Evolutionary conservation across 169 alveolate species (phyloP).

Genomic region (Ichthyophthirius multifiliis): DNA sequence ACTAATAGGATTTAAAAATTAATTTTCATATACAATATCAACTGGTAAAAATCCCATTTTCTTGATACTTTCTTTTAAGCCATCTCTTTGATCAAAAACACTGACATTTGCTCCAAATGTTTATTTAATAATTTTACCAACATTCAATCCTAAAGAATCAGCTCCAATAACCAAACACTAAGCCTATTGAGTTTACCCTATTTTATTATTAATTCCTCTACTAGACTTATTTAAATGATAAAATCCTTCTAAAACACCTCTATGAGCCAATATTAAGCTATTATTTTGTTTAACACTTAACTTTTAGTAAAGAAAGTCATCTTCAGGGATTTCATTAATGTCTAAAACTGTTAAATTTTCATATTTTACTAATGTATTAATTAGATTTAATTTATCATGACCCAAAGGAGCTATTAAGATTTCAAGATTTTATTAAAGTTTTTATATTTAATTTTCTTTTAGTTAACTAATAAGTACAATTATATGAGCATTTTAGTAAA

Average conservation of each 20-base stretch:
- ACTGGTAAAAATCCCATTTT: background rate
- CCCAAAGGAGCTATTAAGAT: background rate
- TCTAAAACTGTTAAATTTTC: background rate
- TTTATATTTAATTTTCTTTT: background rate
- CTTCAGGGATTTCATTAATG: background rate
- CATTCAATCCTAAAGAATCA: background rate
- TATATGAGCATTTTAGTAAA: background rate
- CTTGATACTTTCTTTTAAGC: background rate
- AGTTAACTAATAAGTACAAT: background rate
- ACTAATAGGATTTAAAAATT: background rate
- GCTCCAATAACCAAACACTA: background rate
- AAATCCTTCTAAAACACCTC: slow-evolving; percentile 2
- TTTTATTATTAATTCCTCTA: background rate
- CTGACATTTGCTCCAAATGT: background rate
- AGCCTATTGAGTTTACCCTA: background rate
- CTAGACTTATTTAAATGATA: background rate
- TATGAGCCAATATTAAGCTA: background rate
- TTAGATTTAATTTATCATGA: background rate
- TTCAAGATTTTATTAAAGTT: background rate
- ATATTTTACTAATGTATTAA: background rate
- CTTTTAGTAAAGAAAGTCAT: background rate
- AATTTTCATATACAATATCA: background rate
- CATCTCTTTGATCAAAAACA: slow-evolving; percentile 3
- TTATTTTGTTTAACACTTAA: background rate
- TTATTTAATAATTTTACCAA: background rate